Evolutionary conservation across 1,139 yeast genomes (phyloP), one percentile per base, ranked within the genome.

Genomic region (Geotrichum citri-aurantii): DNA sequence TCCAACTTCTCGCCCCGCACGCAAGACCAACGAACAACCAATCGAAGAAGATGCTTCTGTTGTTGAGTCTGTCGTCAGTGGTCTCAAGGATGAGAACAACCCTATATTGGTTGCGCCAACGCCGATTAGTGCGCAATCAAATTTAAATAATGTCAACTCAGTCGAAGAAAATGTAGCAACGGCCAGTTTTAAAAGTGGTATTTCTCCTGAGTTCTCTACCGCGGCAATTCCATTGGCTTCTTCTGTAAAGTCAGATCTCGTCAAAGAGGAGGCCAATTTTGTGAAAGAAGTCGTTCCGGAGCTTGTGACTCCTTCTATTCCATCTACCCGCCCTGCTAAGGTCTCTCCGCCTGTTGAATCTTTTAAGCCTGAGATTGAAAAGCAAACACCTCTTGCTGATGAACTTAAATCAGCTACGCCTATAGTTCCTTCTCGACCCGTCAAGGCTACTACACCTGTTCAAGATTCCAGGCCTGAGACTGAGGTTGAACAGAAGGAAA

Each of bases 261-360:
- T 19, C 24, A 17, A 17, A 19, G 19, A 37, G 1, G 21, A n/a
- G 21, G 19, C 17, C 14, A 19, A 8, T 33, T 33, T 14, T 24
- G 19, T 8, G 14, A 17, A 26, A 17, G 51, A 48, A 17, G 23
- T n/a, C 26, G 27, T 5, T 26, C 42, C 24, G 12, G 24, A 27
- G 44, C n/a, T 10, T 19, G 8, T 24, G 27, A n/a, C 54, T 12
- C 54, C 55, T 27, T 8, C 42, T 12, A 33, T 55, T n/a, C 55
- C 58, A 17, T 50, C 58, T 29, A 5, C 33, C 12, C 58, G 58
- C 37, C 58, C 55, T 23, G 27, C 31, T 6, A 48, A 27, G 14
- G n/a, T 31, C 26, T 14, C 33, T 54, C 21, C 31, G 17, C 44
- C 21, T 8, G 8, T 8, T 17, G 14, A 27, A 12, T 21, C 27